Percentiles rank a stretch among this genome's conserved stretches.
These are phyloP conservation scores for Camellia japonica DNA, from an alignment of 148 eudicot genomes.

Conservation along the genomic window DNA sequence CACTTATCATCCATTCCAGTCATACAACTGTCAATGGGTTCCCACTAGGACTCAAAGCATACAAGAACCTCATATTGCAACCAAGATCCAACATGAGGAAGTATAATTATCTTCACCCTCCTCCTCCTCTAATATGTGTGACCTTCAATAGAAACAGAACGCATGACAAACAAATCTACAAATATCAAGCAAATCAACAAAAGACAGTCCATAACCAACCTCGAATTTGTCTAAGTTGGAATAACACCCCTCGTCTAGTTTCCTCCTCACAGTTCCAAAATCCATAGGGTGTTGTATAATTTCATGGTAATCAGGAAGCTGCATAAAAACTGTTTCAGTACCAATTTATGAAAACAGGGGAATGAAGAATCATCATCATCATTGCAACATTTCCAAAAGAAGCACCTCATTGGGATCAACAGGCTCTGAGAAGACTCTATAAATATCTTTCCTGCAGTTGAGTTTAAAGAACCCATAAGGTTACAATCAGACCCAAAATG, in stretches of 20 bases:
- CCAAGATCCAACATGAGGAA: not conserved
- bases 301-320: constrained; percentile 90
- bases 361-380: constrained; percentile 2
- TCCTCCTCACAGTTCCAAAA: constrained; percentile 76
- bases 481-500: constrained; percentile 13
- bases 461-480: constrained; percentile 8
- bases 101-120: not conserved
- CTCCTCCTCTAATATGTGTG: not conserved
- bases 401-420: constrained; percentile 88
- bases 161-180: not conserved
- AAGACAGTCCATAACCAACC: constrained; percentile 41
- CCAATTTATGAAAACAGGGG: not conserved
- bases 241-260: constrained; percentile 53
- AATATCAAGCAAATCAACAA: not conserved
- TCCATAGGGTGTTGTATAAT: constrained; percentile 78
- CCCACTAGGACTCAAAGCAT: not conserved
- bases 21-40: not conserved
- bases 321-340: constrained; percentile 25
- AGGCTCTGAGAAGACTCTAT: constrained; percentile 82
- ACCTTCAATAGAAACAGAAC: no score
- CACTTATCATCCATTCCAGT: not conserved
- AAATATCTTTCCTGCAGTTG: constrained; percentile 78
- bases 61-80: not conserved
- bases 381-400: constrained; percentile 6
- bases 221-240: constrained; percentile 65